Evolutionary conservation across 2,329 filamentous ascomycete genomes (phyloP).

Genomic region (Beauveria scarabaeidicola): DNA sequence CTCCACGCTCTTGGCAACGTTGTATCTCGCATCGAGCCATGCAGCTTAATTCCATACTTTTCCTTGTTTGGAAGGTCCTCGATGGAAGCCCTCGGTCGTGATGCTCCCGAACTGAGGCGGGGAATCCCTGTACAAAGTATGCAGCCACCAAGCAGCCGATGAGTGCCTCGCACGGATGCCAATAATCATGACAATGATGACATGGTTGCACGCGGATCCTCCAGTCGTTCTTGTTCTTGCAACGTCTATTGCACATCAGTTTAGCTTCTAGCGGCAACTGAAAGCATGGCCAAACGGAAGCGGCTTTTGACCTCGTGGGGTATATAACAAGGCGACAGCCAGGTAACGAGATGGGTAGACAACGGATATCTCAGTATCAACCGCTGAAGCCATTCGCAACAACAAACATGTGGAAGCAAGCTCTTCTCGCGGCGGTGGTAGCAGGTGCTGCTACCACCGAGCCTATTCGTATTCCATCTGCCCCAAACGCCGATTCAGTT

Average conservation of each 20-base stretch:
- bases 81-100: not conserved
- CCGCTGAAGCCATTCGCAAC: not conserved
- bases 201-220: not conserved
- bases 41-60: not conserved
- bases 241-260: not conserved
- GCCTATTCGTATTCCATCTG: not conserved
- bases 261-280: not conserved
- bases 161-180: not conserved
- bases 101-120: not conserved
- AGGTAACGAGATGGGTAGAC: too few relatives aligned
- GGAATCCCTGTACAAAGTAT: not conserved
- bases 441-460: not conserved
- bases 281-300: not conserved
- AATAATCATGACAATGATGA: not conserved
- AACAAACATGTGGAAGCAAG: not conserved
- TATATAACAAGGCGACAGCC: not conserved
- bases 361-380: not conserved
- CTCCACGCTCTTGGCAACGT: not conserved
- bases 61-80: not conserved
- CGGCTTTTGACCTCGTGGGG: not conserved
- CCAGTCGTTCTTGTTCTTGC: not conserved
- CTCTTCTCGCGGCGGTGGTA: not conserved
- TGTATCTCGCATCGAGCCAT: not conserved
- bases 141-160: not conserved
- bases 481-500: conserved; percentile 16